A percentile compares a stretch with the other conserved stretches of the same genome.
These are phyloP conservation scores for Telfairia occidentalis DNA, from an alignment of 331 rosid species.

Conservation along the genomic window DNA sequence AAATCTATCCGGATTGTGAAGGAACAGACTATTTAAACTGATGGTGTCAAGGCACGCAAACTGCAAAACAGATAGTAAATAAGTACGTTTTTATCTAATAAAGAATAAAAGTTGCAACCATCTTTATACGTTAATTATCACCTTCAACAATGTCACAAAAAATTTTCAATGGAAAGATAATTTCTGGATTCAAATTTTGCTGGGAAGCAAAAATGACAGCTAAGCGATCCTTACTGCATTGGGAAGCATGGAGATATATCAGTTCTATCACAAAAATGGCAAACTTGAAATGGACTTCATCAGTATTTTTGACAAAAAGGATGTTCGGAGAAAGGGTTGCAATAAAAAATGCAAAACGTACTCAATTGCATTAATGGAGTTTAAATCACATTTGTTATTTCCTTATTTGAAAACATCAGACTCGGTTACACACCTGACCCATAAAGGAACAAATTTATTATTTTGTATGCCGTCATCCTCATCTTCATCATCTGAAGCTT, in stretches of 20 bases:
- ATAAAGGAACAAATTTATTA: constrained; percentile 59
- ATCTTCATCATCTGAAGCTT: constrained; percentile 80
- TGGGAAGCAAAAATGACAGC: constrained; percentile 41
- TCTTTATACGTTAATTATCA: constrained; percentile 15
- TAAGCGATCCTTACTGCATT: constrained; percentile 55
- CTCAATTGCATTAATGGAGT: background rate
- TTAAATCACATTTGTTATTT: background rate
- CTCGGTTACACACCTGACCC: constrained; percentile 70
- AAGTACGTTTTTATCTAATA: background rate
- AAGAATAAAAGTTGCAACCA: background rate
- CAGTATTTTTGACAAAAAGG: background rate
- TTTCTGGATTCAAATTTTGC: constrained; percentile 34
- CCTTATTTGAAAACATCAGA: background rate
- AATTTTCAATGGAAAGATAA: constrained; percentile 46
- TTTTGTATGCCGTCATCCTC: constrained; percentile 30
- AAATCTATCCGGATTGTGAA: background rate
- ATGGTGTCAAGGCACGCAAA: constrained; percentile 40
- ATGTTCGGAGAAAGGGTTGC: background rate
- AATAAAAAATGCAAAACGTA: background rate
- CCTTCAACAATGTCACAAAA: constrained; percentile 62
- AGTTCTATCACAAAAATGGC: background rate
- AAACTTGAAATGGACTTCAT: background rate
- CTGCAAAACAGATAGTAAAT: constrained; percentile 31
- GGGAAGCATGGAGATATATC: constrained; percentile 8
- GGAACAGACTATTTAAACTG: constrained; percentile 21